Conservation (phyloP, 2,329 filamentous ascomycete genomes). For the Sclerotinia borealis region DNA sequence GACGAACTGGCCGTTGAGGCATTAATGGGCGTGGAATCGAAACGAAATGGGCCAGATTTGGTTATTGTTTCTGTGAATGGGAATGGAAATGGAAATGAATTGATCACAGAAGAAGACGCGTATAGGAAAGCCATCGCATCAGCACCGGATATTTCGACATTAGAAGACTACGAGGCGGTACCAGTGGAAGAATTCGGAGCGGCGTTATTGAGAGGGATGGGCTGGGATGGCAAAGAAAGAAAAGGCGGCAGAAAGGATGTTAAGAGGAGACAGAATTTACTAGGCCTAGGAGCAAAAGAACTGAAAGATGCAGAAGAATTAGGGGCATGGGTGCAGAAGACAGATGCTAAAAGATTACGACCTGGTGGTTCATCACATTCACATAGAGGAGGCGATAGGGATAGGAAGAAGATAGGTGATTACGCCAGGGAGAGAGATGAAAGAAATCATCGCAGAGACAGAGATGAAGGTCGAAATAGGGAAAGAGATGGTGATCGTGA, state of each 20-base stretch:
- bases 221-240: conserved; percentile 70
- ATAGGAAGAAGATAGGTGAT: conserved; percentile 38
- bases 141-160: conserved; percentile 67
- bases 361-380: conserved; percentile 27
- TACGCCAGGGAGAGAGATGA: conserved; percentile 38
- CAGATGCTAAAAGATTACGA: conserved; percentile 46
- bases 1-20: conserved; percentile 64
- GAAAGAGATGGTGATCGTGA: conserved; percentile 24
- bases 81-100: conserved; percentile 14
- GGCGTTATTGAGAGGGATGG: conserved; percentile 85
- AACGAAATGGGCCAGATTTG: conserved; percentile 41
- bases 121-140: conserved; percentile 64
- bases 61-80: conserved; percentile 41
- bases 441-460: conserved; percentile 33
- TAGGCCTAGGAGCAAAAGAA: conserved; percentile 86
- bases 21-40: conserved; percentile 51
- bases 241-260: conserved; percentile 54
- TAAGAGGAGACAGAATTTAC: conserved; percentile 68
- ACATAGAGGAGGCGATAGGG: conserved; percentile 23
- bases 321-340: conserved; percentile 72
- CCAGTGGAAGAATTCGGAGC: conserved; percentile 94
- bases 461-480: conserved; percentile 31
- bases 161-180: conserved; percentile 81
- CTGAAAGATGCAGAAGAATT: conserved; percentile 66
- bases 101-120: conserved; percentile 56